These are phyloP conservation scores for Linnemannia hyalina DNA, from an alignment of 192 early-diverging fungal genomes.

Conservation along the genomic window DNA sequence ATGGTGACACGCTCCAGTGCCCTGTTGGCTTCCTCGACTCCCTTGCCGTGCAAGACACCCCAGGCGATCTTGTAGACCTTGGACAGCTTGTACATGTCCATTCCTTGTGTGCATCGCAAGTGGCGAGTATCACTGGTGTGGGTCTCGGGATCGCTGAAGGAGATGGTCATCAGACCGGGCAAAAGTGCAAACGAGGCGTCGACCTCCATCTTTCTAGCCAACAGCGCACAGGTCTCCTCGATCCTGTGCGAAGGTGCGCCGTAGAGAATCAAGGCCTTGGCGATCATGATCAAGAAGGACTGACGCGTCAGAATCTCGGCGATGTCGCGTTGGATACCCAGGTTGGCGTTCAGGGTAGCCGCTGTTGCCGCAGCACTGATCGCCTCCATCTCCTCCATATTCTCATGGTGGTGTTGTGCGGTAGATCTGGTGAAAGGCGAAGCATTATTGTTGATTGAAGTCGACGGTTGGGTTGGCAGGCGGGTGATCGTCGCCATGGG, in stretches of 20 bases:
- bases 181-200: conserved; percentile 76
- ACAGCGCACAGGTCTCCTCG: conserved; percentile 64
- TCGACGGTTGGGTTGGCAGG: conserved; percentile 34
- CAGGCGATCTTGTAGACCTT: conserved; percentile 72
- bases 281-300: conserved; percentile 72
- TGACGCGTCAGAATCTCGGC: conserved; percentile 79
- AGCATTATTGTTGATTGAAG: conserved; percentile 24
- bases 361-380: conserved; percentile 32
- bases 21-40: conserved; percentile 68
- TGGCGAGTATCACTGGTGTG: conserved; percentile 82
- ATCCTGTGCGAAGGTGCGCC: conserved; percentile 77
- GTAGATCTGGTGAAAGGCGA: background rate
- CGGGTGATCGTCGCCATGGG: conserved; percentile 13
- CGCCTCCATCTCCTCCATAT: conserved; percentile 53
- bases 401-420: conserved; percentile 2
- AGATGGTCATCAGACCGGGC: conserved; percentile 79
- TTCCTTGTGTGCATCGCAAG: conserved; percentile 68
- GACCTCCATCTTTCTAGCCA: conserved; percentile 66
- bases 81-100: conserved; percentile 78
- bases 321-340: conserved; percentile 62
- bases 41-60: conserved; percentile 74
- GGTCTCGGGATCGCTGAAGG: conserved; percentile 82
- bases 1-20: conserved; percentile 64
- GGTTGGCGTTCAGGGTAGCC: conserved; percentile 19
- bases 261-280: conserved; percentile 75